Percentiles rank a stretch among this genome's conserved stretches.
Evolutionary conservation across 1,139 yeast genomes (phyloP).

Genomic region (Hyphopichia pseudoburtonii): DNA sequence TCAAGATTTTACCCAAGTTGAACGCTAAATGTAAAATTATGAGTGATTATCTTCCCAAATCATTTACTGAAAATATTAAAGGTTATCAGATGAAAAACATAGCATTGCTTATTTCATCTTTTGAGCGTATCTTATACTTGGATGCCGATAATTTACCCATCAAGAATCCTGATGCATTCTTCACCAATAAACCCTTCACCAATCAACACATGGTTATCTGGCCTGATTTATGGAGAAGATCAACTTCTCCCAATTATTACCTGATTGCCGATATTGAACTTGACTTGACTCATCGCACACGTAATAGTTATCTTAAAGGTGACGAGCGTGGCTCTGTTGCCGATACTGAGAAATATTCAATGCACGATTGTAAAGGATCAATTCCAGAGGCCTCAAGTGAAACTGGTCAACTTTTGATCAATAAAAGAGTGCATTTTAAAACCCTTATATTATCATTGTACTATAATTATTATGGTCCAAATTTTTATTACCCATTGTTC

Average conservation of each 20-base stretch:
- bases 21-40: conserved; percentile 34
- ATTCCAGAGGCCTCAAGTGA: conserved; percentile 63
- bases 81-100: conserved; percentile 36
- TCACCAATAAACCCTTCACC: conserved; percentile 31
- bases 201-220: conserved; percentile 30
- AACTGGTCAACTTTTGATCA: conserved; percentile 57
- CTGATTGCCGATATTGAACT: conserved; percentile 27
- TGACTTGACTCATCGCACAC: conserved; percentile 16
- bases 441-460: conserved; percentile 54
- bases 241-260: conserved; percentile 36
- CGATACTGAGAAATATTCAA: conserved; percentile 16
- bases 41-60: conserved; percentile 29
- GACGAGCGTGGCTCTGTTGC: conserved; percentile 23
- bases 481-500: conserved; percentile 51
- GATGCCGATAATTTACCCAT: conserved; percentile 40
- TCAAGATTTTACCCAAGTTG: conserved; percentile 25
- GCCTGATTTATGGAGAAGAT: conserved; percentile 45
- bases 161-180: conserved; percentile 32
- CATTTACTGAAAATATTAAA: conserved; percentile 16
- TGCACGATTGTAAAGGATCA: conserved; percentile 55
- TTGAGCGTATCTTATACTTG: conserved; percentile 31
- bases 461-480: conserved; percentile 56
- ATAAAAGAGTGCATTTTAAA: conserved; percentile 49
- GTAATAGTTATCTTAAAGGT: conserved; percentile 28
- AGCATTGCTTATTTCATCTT: conserved; percentile 35